Percentiles rank a stretch among this genome's conserved stretches.
phyloP scores from a whole-genome alignment of 108 stramenopile species.

The Mediolabrus comicus region DNA sequence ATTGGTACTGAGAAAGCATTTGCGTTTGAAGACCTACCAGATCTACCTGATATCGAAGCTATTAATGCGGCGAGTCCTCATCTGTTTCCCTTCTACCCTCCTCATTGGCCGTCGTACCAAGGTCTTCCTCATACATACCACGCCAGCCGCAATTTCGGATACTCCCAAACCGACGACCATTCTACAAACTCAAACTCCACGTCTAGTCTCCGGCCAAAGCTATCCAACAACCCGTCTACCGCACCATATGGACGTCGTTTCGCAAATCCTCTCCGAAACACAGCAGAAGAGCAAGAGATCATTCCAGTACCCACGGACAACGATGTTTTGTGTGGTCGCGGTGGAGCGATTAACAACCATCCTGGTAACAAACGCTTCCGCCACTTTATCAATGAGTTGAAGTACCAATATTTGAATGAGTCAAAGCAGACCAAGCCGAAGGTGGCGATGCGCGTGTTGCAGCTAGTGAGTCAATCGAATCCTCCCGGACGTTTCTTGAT shows the following conservation, averaged over 20 bases:
- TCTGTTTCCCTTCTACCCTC: constrained; percentile 2
- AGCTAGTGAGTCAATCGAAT: constrained; percentile 18
- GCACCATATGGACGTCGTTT: constrained; percentile 1
- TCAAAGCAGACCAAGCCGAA: constrained; percentile 36
- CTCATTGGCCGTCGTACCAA: constrained; percentile 3
- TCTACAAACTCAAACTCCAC: not conserved
- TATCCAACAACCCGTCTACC: not conserved
- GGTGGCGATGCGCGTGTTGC: constrained; percentile 30
- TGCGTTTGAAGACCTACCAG: not conserved
- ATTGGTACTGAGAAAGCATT: not conserved
- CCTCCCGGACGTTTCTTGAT: constrained; percentile 42
- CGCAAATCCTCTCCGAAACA: not conserved
- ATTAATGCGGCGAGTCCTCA: not conserved
- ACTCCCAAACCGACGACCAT: constrained; percentile 3
- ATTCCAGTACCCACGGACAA: constrained; percentile 22
- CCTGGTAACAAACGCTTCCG: constrained; percentile 49
- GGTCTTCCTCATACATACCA: constrained; percentile 1
- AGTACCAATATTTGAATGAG: constrained; percentile 38
- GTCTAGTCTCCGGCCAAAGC: constrained; percentile 1
- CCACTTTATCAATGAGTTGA: constrained; percentile 29
- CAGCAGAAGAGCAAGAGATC: constrained; percentile 4
- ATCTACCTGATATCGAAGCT: not conserved
- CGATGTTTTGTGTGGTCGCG: constrained; percentile 44
- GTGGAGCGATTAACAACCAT: constrained; percentile 39
- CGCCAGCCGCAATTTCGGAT: constrained; percentile 4